Evolutionary conservation across 2,329 filamentous ascomycete genomes (phyloP), one percentile per base, ranked within the genome.

Genomic region (Sporothrix brasiliensis): DNA sequence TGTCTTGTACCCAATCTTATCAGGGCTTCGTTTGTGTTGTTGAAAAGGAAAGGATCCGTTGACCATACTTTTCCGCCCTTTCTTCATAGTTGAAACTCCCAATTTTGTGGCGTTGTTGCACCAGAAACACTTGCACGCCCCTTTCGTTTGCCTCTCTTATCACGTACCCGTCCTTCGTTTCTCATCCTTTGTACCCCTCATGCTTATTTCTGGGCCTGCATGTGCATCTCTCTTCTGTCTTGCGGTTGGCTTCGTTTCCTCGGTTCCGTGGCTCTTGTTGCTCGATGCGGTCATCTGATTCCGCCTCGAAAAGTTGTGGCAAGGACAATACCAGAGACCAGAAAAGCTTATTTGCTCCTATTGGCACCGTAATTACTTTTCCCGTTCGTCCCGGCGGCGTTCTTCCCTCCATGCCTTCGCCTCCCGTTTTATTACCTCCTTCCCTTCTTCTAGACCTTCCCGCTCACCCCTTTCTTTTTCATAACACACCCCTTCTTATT

Each of bases 51-150:
- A n/a, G 34, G 47, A 11, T 30, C 16, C n/a, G 53, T 41, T 56
- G 50, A 39, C 24, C 52, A 11, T 39, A 14, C 66, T 47, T 14
- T 41, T 16, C 39, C 14, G 41, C 41, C 41, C 24, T 65, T 30
- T 50, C 49, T 56, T 47, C 49, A n/a, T 39, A 58, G 34, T 54
- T 4, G 10, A 19, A 66, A 52, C 49, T 49, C 24, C 47, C 44
- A 68, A 56, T 49, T 49, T 66, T 49, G 68, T 69, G 58, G 68
- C 68, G 60, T 16, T 44, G 67, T 69, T 53, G 44, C 67, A 69
- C 67, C 58, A 63, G 44, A 61, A 27, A 44, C 54, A 50, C 56
- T 69, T 19, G 24, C 47, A 50, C 54, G 14, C 44, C 39, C 52
- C 21, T 24, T 39, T 30, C 21, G 10, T 47, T 44, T 19, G 34